Evolutionary conservation across 177 flowering plant genomes (phyloP).

Genomic region (Tripterygium wilfordii): DNA sequence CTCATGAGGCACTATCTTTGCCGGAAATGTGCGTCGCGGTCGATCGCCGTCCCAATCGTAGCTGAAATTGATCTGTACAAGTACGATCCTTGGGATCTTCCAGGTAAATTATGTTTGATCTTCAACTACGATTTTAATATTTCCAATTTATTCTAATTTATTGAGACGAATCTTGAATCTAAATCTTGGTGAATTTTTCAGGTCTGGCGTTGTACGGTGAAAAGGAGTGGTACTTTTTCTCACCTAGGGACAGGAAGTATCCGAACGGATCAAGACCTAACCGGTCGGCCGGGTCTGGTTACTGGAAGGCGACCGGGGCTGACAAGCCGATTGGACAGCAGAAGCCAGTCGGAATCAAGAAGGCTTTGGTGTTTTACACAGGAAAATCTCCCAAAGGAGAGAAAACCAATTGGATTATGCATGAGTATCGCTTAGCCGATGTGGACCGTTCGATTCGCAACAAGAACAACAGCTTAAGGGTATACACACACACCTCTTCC

Average conservation of each 20-base stretch:
- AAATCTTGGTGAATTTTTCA: slow-evolving; percentile 7
- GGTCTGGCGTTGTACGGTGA: slow-evolving; percentile 68
- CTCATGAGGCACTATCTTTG: slow-evolving; percentile 73
- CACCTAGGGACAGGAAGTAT: slow-evolving; percentile 81
- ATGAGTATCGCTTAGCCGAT: slow-evolving; percentile 80
- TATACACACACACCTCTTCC: slow-evolving; percentile 8
- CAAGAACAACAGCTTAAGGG: slow-evolving; percentile 60
- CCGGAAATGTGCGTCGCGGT: slow-evolving; percentile 67
- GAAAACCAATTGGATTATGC: slow-evolving; percentile 95
- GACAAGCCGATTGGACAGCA: slow-evolving; percentile 82
- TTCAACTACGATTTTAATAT: background rate
- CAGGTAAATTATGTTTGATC: slow-evolving; percentile 32
- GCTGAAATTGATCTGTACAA: slow-evolving; percentile 83
- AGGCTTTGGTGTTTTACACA: slow-evolving; percentile 81
- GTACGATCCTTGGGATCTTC: slow-evolving; percentile 77
- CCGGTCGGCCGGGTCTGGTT: slow-evolving; percentile 80
- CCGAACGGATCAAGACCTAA: slow-evolving; percentile 93
- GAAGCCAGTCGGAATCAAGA: slow-evolving; percentile 72
- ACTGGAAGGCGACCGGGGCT: slow-evolving; percentile 97
- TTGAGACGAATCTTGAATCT: background rate
- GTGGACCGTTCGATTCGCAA: slow-evolving; percentile 79
- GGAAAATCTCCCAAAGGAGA: slow-evolving; percentile 81
- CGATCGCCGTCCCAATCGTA: slow-evolving; percentile 66
- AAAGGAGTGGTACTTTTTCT: slow-evolving; percentile 83
- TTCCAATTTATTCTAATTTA: no score